Evolutionary conservation across 2,329 filamentous ascomycete genomes (phyloP).

Genomic region (Claviceps africana): DNA sequence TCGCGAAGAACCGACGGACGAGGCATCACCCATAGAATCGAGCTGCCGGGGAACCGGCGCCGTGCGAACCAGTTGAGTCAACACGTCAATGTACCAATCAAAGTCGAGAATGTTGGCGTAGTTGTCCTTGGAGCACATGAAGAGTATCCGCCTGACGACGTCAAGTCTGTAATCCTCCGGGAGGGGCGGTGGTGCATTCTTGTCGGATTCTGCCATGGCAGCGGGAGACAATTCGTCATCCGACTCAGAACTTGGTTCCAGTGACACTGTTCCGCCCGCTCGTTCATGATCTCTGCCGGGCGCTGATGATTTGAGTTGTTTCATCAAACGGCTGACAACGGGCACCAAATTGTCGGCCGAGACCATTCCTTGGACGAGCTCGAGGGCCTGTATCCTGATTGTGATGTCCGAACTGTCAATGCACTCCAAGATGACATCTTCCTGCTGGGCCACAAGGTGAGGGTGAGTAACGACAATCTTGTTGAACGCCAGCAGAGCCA

Average conservation of each 20-base stretch:
- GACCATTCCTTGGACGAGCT: constrained; percentile 89
- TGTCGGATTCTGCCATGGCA: constrained; percentile 21
- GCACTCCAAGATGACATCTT: constrained; percentile 92
- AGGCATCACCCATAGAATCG: constrained; percentile 22
- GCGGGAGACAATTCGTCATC: constrained; percentile 35
- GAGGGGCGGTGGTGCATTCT: constrained; percentile 38
- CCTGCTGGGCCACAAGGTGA: constrained; percentile 76
- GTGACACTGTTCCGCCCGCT: constrained; percentile 30
- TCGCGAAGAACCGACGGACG: constrained; percentile 12
- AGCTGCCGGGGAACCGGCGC: constrained; percentile 35
- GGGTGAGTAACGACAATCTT: constrained; percentile 85
- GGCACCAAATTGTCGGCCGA: constrained; percentile 70
- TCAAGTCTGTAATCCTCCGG: constrained; percentile 77
- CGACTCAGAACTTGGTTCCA: constrained; percentile 29
- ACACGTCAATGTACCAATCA: constrained; percentile 90
- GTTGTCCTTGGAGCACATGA: constrained; percentile 81
- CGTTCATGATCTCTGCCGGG: constrained; percentile 32
- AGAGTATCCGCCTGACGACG: constrained; percentile 69
- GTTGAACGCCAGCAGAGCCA: constrained; percentile 87
- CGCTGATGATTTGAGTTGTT: constrained; percentile 60
- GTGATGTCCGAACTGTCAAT: constrained; percentile 94
- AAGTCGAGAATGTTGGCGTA: constrained; percentile 82
- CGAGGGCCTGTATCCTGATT: constrained; percentile 82
- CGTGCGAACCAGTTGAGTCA: constrained; percentile 72
- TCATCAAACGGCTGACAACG: constrained; percentile 76